These are phyloP conservation scores for Inga laurina DNA, from an alignment of 306 rosid species.

Conservation along the genomic window DNA sequence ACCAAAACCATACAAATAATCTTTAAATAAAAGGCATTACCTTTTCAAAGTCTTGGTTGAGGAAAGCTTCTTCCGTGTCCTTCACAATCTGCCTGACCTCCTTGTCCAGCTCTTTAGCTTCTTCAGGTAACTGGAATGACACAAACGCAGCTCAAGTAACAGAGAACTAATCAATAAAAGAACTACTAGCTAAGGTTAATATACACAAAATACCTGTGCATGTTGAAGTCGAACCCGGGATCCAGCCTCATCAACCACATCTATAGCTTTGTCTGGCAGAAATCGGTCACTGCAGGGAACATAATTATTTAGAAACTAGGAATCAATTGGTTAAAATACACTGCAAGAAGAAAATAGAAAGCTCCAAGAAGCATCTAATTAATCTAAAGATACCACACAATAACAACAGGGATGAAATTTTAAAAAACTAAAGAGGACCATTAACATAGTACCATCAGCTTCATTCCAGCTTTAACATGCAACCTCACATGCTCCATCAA, in stretches of 20 bases:
- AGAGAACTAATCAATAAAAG: slow-evolving; percentile 7
- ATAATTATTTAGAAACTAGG: slow-evolving; percentile 17
- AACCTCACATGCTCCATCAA: not conserved
- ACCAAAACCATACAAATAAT: not conserved
- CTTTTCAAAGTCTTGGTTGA: slow-evolving; percentile 98
- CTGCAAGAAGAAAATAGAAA: not conserved
- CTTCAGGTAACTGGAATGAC: slow-evolving; percentile 82
- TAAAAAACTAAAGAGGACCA: not conserved
- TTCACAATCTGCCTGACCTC: slow-evolving; percentile 88
- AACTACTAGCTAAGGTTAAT: slow-evolving; percentile 2
- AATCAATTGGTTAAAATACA: slow-evolving; percentile 23
- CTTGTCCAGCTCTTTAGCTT: slow-evolving; percentile 90
- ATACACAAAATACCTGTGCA: slow-evolving; percentile 67
- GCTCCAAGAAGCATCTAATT: slow-evolving; percentile 6
- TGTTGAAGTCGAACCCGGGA: slow-evolving; percentile 93
- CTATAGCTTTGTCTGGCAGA: slow-evolving; percentile 95
- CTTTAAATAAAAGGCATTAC: slow-evolving; percentile 39
- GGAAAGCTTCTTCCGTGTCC: slow-evolving; percentile 91
- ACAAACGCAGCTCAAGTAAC: slow-evolving; percentile 32
- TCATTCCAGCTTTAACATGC: slow-evolving; percentile 6
- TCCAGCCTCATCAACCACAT: slow-evolving; percentile 97
- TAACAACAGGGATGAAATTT: not conserved
- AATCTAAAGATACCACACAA: not conserved
- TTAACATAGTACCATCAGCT: not conserved
- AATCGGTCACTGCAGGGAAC: slow-evolving; percentile 82